A percentile compares a stretch with the other conserved stretches of the same genome.
phyloP scores from a whole-genome alignment of 1,284 basidiomycete species.

The Violaceomyces palustris region DNA sequence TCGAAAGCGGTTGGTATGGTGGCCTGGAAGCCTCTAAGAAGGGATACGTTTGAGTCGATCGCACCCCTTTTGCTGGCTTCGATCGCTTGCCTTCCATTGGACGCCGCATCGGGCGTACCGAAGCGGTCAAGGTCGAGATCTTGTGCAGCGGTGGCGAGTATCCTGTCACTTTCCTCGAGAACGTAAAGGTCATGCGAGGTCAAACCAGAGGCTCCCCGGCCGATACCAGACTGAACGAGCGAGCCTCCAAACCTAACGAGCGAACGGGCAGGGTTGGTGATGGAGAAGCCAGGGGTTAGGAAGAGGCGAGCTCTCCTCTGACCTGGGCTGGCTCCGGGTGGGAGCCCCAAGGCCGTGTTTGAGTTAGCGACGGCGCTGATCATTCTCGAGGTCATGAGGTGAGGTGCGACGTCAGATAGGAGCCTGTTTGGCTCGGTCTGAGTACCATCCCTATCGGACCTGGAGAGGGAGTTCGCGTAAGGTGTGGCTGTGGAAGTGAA shows the following conservation, averaged over 20 bases:
- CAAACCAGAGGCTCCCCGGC: constrained; percentile 36
- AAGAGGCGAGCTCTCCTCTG: constrained; percentile 32
- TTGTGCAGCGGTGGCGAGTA: constrained; percentile 32
- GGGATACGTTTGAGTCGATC: constrained; percentile 35
- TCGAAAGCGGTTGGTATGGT: constrained; percentile 44
- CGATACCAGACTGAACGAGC: constrained; percentile 33
- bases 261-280: constrained; percentile 44
- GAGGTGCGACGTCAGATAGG: constrained; percentile 50
- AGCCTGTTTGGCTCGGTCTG: constrained; percentile 34
- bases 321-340: constrained; percentile 23
- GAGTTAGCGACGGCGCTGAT: constrained; percentile 45
- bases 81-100: neutral
- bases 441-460: constrained; percentile 6
- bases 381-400: constrained; percentile 49
- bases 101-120: neutral
- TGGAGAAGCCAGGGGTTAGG: constrained; percentile 36
- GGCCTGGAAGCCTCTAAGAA: constrained; percentile 50
- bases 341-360: constrained; percentile 30
- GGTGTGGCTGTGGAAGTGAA: constrained; percentile 22
- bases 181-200: constrained; percentile 47
- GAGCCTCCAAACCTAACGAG: constrained; percentile 44
- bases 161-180: constrained; percentile 47
- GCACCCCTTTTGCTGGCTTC: constrained; percentile 1
- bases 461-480: constrained; percentile 12
- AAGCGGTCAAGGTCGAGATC: constrained; percentile 28